Conservation (phyloP, 768 basidiomycete genomes). For the Cystobasidium tubakii region DNA sequence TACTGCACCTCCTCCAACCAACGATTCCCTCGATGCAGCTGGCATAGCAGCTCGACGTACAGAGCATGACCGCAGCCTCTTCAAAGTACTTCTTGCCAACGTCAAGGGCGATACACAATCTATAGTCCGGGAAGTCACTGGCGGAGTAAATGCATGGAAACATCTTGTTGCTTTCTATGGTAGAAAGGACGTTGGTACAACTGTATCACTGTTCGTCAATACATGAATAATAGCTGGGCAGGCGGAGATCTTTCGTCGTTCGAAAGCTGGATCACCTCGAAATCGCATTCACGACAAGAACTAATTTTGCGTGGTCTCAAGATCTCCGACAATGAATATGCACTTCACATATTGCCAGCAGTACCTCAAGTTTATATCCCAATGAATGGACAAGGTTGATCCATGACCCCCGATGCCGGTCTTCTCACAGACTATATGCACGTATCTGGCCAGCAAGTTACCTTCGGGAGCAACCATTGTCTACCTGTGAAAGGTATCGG, state of each 20-base stretch:
- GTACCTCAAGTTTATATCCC: slow-evolving; percentile 11
- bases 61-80: too few relatives aligned
- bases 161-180: slow-evolving; percentile 8
- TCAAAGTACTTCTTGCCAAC: too few relatives aligned
- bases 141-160: too few relatives aligned
- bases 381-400: slow-evolving; percentile 17
- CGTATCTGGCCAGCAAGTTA: not conserved
- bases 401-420: slow-evolving; percentile 4
- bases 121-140: too few relatives aligned
- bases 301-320: slow-evolving; percentile 7
- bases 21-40: not conserved
- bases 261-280: slow-evolving; percentile 16
- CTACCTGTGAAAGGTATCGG: not conserved
- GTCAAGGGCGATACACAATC: too few relatives aligned
- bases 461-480: slow-evolving; percentile 14
- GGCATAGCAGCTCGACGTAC: not conserved
- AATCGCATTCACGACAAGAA: slow-evolving; percentile 5
- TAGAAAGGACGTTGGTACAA: slow-evolving; percentile 1
- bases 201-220: slow-evolving; percentile 7
- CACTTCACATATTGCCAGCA: not conserved
- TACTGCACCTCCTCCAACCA: not conserved
- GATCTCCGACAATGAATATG: slow-evolving; percentile 12
- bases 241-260: slow-evolving; percentile 1
- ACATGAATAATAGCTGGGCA: slow-evolving; percentile 3
- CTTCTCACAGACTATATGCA: not conserved